phyloP scores from a whole-genome alignment of 805 yeast species.

The Wickerhamiella parazyma region DNA sequence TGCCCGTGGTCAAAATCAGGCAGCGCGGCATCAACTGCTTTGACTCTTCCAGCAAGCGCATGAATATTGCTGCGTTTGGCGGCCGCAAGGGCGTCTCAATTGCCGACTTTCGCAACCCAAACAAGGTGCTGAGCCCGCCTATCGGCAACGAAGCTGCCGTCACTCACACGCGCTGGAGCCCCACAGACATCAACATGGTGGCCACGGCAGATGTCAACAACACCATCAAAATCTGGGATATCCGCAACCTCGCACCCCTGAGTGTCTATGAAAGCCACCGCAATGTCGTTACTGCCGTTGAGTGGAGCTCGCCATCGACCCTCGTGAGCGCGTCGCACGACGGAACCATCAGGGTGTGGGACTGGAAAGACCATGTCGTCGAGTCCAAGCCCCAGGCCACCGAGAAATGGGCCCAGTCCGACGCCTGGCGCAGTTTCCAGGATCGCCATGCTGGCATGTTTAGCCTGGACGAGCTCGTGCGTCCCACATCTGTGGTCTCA shows the following conservation, averaged over 20 bases:
- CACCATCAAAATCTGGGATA: slow-evolving; percentile 59
- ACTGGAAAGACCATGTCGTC: slow-evolving; percentile 23
- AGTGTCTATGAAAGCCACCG: slow-evolving; percentile 43
- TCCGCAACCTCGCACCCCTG: slow-evolving; percentile 42
- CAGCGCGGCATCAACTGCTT: slow-evolving; percentile 38
- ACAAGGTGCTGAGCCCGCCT: slow-evolving; percentile 34
- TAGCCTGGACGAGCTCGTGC: slow-evolving; percentile 11
- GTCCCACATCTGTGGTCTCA: slow-evolving; percentile 17
- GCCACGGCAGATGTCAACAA: slow-evolving; percentile 47
- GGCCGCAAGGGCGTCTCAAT: slow-evolving; percentile 58
- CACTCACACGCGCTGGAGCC: slow-evolving; percentile 48
- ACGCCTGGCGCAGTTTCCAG: slow-evolving; percentile 21
- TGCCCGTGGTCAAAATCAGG: slow-evolving; percentile 43
- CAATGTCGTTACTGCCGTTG: slow-evolving; percentile 40
- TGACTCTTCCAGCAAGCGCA: slow-evolving; percentile 35
- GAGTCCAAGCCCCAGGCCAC: background rate
- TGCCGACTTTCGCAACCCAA: slow-evolving; percentile 49
- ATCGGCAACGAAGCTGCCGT: slow-evolving; percentile 26
- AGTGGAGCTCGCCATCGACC: slow-evolving; percentile 44
- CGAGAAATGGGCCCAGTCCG: slow-evolving; percentile 8
- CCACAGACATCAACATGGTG: slow-evolving; percentile 42
- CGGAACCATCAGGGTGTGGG: slow-evolving; percentile 60
- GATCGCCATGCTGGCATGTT: slow-evolving; percentile 17
- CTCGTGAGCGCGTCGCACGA: slow-evolving; percentile 49
- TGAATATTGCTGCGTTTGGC: slow-evolving; percentile 47